Base-by-base conservation (phyloP, 176 grass and related monocot genomes). In the Carex parvula region DNA sequence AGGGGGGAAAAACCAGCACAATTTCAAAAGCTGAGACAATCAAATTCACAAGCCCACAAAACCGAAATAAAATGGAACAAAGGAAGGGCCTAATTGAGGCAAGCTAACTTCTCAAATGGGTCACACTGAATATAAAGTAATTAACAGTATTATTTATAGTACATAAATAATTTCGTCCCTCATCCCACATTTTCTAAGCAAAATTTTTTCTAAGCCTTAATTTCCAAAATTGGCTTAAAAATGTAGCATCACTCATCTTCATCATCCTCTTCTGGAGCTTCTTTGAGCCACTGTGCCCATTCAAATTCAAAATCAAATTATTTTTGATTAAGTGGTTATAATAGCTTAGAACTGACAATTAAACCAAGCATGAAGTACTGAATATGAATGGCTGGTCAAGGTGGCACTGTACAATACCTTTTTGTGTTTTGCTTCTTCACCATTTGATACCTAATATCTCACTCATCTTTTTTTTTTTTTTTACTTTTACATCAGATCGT, bases 231-330 rank as follows among this genome's bases (percentile, higher is more conserved):
- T 58, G 87, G 86, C 46, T 55, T 58, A 24, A 54, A 70, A 12
- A 42, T 86, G 73, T 44, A 54, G 1, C 5, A 30, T 66, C 85
- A 92, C 50, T 91, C 88, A 24, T 95, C 93, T 62, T 96, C 91
- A 13, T 90, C 89, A 0, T 93, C 91, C 63, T 95, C 93, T 86
- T 93, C 94, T 63, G 92, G 79, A 64, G 94, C 91, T 83, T 91
- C 84, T 76, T 90, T 93, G 5, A 97, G 94, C 94, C 89, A 97
- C 91, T 93, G 83, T 53, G 14, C 42, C 37, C 17, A 76, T 85
- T 85, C 22, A 85, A 76, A 85, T 61, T 85, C 17, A 63, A 75
- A 75, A 57, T 84, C 64, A 59, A 52, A 76, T 63, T 76, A 48
- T 3, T 30, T 57, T 78, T 5, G 1, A 10, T 57, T n/a, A 78